Evolutionary conservation across 169 alveolate genomes (phyloP), one percentile per base, ranked within the genome.

Genomic region (Plasmodium falciparum): DNA sequence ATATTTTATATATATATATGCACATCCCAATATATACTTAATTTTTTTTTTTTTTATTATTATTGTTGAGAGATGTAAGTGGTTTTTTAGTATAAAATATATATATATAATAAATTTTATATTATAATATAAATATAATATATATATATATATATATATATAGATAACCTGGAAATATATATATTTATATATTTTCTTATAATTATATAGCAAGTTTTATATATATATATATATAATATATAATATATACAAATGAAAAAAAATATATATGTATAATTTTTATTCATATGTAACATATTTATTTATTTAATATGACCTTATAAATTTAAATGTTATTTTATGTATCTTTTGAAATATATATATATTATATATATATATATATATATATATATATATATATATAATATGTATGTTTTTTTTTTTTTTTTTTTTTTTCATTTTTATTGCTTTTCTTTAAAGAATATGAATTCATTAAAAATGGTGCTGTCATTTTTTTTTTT

Each of bases 31-130:
- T 54, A 20, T 52, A 54, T 56, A 22, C 65, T 15, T 22, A 56
- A 11, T 56, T 56, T 61, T 58, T 49, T 52, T 72, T 71, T 71
- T 71, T 73, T 73, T 73, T 26, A 11, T 61, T 20, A 61, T 26
- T n/a, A 9, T 17, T 17, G 12, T 61, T 73, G 65, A 73, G 85
- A 59, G 85, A 73, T 73, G 15, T 73, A 73, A 73, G 85, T 73
- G 85, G 85, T 73, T 73, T 73, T 73, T 54, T 7, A 9, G 22
- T 20, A 15, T 61, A 20, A 26, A 15, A 24, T 24, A 33, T 33
- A 33, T 33, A 24, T 24, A 24, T 24, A 24, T 1, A 24, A 24
- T 24, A 24, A 24, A 24, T 24, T 24, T 1, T 24, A 24, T 24
- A 24, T 24, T 24, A 24, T 24, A 24, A 33, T 4, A 33, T 33